These are phyloP conservation scores for Iris macrosiphon DNA, from an alignment of 106 monocot genomes.

Conservation along the genomic window DNA sequence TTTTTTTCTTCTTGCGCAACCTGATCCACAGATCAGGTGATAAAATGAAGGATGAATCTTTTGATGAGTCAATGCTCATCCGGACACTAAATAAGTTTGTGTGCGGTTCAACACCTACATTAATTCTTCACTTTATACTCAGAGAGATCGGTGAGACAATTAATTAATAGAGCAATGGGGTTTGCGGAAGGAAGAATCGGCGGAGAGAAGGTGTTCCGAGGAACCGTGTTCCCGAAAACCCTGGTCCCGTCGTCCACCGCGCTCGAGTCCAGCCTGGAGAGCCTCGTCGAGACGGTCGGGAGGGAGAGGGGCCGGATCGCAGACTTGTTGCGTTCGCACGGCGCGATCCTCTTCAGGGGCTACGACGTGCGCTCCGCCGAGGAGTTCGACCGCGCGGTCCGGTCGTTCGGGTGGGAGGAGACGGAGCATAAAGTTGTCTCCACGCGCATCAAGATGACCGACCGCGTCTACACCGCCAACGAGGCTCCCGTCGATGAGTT, in stretches of 20 bases:
- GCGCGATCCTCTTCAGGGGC: conserved; percentile 23
- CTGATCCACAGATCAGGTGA: no score
- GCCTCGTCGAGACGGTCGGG: not conserved
- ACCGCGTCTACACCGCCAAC: conserved; percentile 16
- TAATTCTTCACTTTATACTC: no score
- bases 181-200: conserved; percentile 6
- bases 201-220: conserved; percentile 1
- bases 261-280: not conserved
- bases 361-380: conserved; percentile 10
- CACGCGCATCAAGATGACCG: conserved; percentile 1
- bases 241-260: conserved; percentile 3
- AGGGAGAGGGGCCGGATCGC: not conserved
- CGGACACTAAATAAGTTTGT: no score
- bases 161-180: not conserved
- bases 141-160: no score
- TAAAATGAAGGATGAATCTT: no score
- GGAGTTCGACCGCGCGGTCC: conserved; percentile 15
- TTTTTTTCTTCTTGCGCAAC: no score
- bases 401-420: conserved; percentile 23
- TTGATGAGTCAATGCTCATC: no score
- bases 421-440: not conserved
- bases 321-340: not conserved
- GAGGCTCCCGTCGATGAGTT: conserved; percentile 14
- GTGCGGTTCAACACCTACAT: no score
- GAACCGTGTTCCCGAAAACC: conserved; percentile 9